Percentiles rank a stretch among this genome's conserved stretches.
Conservation (phyloP, 73 alveolate genomes). For the Tetrahymena thermophila region DNA sequence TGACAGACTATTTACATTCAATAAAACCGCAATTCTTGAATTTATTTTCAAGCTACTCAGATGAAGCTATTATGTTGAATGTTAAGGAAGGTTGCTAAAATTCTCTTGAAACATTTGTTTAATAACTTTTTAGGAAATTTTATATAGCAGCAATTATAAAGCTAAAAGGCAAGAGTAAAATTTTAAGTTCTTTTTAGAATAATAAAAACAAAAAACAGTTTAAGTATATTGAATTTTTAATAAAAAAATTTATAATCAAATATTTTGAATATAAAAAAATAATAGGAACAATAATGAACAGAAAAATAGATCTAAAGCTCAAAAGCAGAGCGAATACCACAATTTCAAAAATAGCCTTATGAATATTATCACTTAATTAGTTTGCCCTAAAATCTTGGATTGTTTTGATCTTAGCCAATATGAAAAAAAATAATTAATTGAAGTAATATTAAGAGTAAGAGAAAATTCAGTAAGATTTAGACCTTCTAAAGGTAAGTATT, state of each 20-base stretch:
- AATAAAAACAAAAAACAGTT: no score
- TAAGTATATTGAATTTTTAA: no score
- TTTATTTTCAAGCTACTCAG: no score
- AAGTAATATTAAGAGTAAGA: not conserved
- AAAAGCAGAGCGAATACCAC: not conserved
- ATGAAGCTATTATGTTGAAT: not conserved
- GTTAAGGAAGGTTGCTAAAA: not conserved
- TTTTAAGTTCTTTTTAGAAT: no score
- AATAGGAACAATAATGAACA: not conserved
- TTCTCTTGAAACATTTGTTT: not conserved
- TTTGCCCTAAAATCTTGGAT: not conserved
- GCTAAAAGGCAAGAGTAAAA: no score
- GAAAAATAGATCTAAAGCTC: not conserved
- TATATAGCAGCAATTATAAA: not conserved
- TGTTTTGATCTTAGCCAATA: not conserved
- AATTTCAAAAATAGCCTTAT: not conserved
- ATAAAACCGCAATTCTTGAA: no score
- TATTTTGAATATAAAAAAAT: no score
- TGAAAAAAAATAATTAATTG: not conserved
- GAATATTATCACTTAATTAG: not conserved
- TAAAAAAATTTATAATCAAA: no score
- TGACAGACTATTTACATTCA: no score
- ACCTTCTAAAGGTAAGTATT: not conserved
- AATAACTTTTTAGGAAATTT: no score
- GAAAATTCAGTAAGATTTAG: not conserved